Evolutionary conservation across 768 basidiomycete genomes (phyloP).

Genomic region (Dentipellis fragilis): DNA sequence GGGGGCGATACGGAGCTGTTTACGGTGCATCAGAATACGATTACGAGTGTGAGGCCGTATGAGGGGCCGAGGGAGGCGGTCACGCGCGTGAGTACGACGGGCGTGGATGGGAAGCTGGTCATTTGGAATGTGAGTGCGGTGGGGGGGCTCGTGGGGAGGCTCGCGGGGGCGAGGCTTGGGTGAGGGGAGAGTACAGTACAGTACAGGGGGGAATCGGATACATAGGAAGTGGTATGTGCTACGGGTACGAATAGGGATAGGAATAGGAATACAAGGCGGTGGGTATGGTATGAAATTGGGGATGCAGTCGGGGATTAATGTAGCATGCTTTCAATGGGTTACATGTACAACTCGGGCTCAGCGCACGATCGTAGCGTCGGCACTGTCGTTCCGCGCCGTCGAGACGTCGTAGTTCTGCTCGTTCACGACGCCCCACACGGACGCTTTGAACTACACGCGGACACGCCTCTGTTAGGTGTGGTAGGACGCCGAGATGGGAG

Average conservation of each 20-base stretch:
- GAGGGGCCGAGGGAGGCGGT: slow-evolving; percentile 50
- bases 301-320: background rate
- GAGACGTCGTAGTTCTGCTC: slow-evolving; percentile 40
- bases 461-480: background rate
- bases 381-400: slow-evolving; percentile 2
- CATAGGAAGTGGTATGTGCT: slow-evolving; percentile 3
- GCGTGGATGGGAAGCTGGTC: slow-evolving; percentile 88
- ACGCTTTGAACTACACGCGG: slow-evolving; percentile 74
- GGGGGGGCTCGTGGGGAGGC: slow-evolving; percentile 34
- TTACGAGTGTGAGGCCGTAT: slow-evolving; percentile 82
- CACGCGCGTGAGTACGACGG: slow-evolving; percentile 76
- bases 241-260: background rate
- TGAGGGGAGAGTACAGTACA: slow-evolving; percentile 10
- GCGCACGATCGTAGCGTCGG: slow-evolving; percentile 4
- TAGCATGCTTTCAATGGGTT: background rate
- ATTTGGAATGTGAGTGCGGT: slow-evolving; percentile 77
- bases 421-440: slow-evolving; percentile 90
- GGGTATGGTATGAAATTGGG: background rate
- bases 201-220: slow-evolving; percentile 5
- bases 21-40: slow-evolving; percentile 97
- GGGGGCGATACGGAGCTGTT: slow-evolving; percentile 61
- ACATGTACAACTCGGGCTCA: background rate
- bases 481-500: background rate
- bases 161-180: slow-evolving; percentile 28
- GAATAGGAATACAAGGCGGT: slow-evolving; percentile 2